Evolutionary conservation across 2,329 filamentous ascomycete species (phyloP).

Genomic region (Neocatenulostroma microsporum): DNA sequence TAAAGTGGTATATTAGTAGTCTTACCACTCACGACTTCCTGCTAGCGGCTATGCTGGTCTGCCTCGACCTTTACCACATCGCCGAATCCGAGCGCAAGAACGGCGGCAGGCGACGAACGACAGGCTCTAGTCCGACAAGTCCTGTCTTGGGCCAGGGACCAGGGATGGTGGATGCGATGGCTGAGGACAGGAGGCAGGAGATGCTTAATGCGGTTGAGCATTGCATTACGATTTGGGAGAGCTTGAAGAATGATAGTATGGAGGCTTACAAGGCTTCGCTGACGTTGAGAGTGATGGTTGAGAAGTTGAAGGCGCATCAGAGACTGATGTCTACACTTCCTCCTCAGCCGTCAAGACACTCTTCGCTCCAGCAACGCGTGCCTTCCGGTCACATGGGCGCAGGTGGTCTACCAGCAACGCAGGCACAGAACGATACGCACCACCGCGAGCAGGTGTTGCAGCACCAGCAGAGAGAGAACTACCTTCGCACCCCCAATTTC

Average conservation of each 20-base stretch:
- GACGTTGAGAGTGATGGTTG: conserved; percentile 74
- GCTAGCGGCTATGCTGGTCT: conserved; percentile 75
- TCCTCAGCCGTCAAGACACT: conserved; percentile 8
- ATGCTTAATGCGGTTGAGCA: conserved; percentile 70
- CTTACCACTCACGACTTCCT: conserved; percentile 79
- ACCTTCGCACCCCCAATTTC: conserved; percentile 13
- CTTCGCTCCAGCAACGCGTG: conserved; percentile 4
- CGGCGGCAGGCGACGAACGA: conserved; percentile 16
- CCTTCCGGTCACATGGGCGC: background rate
- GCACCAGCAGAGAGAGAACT: background rate
- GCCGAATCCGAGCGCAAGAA: conserved; percentile 37
- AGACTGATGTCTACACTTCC: conserved; percentile 11
- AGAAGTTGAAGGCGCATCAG: conserved; percentile 58
- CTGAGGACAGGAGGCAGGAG: conserved; percentile 50
- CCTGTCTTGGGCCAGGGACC: background rate
- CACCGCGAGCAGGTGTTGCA: background rate
- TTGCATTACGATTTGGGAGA: conserved; percentile 72
- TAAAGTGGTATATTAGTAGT: conserved; percentile 72
- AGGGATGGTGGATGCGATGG: background rate
- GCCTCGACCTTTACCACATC: conserved; percentile 71
- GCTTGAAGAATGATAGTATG: conserved; percentile 67
- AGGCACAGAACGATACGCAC: background rate
- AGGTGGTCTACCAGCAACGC: too few species aligned
- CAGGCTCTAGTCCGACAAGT: conserved; percentile 1
- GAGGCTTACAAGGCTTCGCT: conserved; percentile 83